Evolutionary conservation across 257 asterid species (phyloP).

Genomic region (Solanum sparsipilum): DNA sequence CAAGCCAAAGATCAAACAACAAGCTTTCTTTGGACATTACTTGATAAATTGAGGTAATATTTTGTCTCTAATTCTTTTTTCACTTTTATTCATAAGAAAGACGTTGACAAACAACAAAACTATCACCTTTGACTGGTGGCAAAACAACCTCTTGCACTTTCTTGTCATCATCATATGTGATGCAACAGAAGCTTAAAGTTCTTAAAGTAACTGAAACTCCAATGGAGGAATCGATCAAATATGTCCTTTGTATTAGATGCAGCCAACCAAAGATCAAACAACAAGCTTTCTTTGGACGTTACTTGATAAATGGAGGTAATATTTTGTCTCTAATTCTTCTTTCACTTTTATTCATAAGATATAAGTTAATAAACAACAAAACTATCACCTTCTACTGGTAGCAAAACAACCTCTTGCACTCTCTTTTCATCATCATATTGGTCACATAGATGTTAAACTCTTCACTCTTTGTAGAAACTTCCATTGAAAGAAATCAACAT

Average conservation of each 20-base stretch:
- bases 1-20: not conserved
- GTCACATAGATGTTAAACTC: not conserved
- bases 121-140: not conserved
- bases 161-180: not conserved
- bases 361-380: not conserved
- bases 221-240: not conserved
- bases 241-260: not conserved
- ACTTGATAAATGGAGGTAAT: not conserved
- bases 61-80: not conserved
- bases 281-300: not conserved
- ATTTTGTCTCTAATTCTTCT: not conserved
- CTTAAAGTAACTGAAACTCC: not conserved
- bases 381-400: not conserved
- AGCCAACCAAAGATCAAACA: not conserved
- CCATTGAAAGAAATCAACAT: not conserved
- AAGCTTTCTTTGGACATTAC: not conserved
- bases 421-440: not conserved
- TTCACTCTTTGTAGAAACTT: not conserved
- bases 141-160: not conserved
- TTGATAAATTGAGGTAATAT: not conserved
- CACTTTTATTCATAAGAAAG: not conserved
- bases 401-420: not conserved
- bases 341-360: not conserved
- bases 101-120: not conserved
- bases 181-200: not conserved